Evolutionary conservation across 352 stramenopile species (phyloP).

Genomic region (Achlya hypogyna): DNA sequence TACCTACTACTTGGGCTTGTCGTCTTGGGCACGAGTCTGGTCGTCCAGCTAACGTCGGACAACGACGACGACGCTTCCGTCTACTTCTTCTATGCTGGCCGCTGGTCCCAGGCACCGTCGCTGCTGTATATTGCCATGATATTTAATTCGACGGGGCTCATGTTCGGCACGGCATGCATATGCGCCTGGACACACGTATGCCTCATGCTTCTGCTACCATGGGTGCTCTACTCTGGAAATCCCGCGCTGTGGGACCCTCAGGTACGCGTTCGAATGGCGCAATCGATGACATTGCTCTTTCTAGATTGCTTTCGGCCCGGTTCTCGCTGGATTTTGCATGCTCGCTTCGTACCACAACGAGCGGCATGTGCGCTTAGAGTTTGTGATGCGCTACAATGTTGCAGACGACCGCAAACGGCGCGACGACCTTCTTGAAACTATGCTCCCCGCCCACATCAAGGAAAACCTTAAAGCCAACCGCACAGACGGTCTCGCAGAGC

Average conservation of each 20-base stretch:
- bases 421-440: conserved; percentile 61
- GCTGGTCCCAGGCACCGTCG: conserved; percentile 30
- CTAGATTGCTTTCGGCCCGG: conserved; percentile 38
- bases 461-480: conserved; percentile 56
- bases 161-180: conserved; percentile 47
- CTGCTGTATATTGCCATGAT: conserved; percentile 49
- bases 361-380: conserved; percentile 51
- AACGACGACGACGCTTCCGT: not conserved
- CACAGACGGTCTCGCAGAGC: conserved; percentile 52
- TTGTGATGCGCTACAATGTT: conserved; percentile 48
- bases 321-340: conserved; percentile 56
- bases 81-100: conserved; percentile 19
- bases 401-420: conserved; percentile 57
- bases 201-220: conserved; percentile 36
- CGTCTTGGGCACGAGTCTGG: not conserved
- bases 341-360: conserved; percentile 59
- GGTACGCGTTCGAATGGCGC: not conserved
- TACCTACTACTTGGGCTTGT: conserved; percentile 32
- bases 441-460: conserved; percentile 68
- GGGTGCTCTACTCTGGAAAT: conserved; percentile 29
- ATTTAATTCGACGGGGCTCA: conserved; percentile 57
- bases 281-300: conserved; percentile 35
- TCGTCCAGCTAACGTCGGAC: not conserved
- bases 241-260: not conserved
- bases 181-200: conserved; percentile 40